A percentile compares a stretch with the other conserved stretches of the same genome.
Conservation (phyloP, 208 protist species). For the Wallacemonas rigidus region DNA sequence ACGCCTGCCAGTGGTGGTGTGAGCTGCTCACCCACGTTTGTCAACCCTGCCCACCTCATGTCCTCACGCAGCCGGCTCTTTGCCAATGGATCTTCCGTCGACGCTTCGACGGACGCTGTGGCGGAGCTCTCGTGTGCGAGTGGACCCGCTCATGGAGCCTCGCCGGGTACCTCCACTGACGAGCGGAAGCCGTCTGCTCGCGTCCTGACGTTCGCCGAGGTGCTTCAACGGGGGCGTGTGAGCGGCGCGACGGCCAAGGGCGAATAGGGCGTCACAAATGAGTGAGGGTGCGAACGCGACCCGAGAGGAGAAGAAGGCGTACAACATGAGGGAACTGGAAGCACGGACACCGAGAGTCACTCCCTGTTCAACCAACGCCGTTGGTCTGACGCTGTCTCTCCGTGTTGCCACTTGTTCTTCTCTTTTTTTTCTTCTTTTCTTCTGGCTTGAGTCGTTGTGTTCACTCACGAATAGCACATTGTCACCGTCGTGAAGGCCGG, state of each 20-base stretch:
- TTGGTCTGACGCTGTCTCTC: too few relatives aligned
- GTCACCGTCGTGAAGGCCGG: not conserved
- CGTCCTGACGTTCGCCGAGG: constrained; percentile 1
- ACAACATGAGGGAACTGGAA: too few relatives aligned
- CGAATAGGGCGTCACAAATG: too few relatives aligned
- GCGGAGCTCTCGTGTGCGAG: not conserved
- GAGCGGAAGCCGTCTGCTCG: not conserved
- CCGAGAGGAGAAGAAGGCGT: too few relatives aligned
- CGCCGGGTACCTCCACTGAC: not conserved
- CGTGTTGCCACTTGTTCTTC: not conserved
- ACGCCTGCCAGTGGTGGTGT: not conserved
- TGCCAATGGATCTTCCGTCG: not conserved
- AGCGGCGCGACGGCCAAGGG: too few relatives aligned
- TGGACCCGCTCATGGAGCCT: not conserved
- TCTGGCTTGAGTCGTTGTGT: constrained; percentile 7
- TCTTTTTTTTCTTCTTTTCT: constrained; percentile 17
- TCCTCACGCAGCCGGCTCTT: not conserved
- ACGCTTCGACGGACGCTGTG: not conserved
- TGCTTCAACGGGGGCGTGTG: not conserved
- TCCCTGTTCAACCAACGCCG: too few relatives aligned
- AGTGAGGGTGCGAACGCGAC: too few relatives aligned
- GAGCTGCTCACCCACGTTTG: constrained; percentile 1
- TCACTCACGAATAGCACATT: not conserved
- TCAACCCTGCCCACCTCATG: not conserved
- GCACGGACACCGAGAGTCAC: too few relatives aligned